phyloP scores from a whole-genome alignment of 805 yeast species.

The Saccharomycopsis capsularis region DNA sequence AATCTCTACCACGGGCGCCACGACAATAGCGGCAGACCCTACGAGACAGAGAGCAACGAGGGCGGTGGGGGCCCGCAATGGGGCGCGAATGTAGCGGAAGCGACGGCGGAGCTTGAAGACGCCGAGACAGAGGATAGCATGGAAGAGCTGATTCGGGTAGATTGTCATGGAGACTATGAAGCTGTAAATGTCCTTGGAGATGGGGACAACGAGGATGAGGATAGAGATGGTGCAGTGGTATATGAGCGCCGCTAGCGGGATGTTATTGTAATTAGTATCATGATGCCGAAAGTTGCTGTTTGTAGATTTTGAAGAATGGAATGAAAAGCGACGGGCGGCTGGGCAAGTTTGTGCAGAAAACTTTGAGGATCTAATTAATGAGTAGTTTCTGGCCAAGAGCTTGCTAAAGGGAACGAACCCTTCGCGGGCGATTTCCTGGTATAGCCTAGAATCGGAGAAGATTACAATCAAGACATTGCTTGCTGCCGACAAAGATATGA shows the following conservation, averaged over 20 bases:
- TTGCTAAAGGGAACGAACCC: slow-evolving; percentile 51
- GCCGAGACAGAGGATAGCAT: slow-evolving; percentile 42
- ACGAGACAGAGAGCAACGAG: slow-evolving; percentile 7
- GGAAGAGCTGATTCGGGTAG: slow-evolving; percentile 33
- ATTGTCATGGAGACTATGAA: slow-evolving; percentile 29
- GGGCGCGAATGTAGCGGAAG: slow-evolving; percentile 38
- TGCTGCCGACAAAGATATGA: slow-evolving; percentile 51
- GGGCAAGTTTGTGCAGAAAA: neutral
- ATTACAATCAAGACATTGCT: slow-evolving; percentile 57
- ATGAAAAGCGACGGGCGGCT: no score
- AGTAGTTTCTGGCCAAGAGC: slow-evolving; percentile 41
- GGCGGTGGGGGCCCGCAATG: slow-evolving; percentile 33
- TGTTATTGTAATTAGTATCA: no score
- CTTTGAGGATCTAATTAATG: no score
- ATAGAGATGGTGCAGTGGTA: slow-evolving; percentile 29
- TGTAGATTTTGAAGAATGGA: slow-evolving; percentile 29
- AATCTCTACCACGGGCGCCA: slow-evolving; percentile 9
- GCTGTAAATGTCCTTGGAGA: slow-evolving; percentile 22
- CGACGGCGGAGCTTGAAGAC: slow-evolving; percentile 38
- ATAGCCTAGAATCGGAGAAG: slow-evolving; percentile 53
- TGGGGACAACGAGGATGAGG: slow-evolving; percentile 3
- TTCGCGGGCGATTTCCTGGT: slow-evolving; percentile 58
- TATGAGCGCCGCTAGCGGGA: slow-evolving; percentile 44
- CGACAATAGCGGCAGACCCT: slow-evolving; percentile 10
- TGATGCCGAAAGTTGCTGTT: no score